Percentiles rank a stretch among this genome's conserved stretches.
Conservation (phyloP, 164 flowering plant species). For the Dillenia suffruticosa region DNA sequence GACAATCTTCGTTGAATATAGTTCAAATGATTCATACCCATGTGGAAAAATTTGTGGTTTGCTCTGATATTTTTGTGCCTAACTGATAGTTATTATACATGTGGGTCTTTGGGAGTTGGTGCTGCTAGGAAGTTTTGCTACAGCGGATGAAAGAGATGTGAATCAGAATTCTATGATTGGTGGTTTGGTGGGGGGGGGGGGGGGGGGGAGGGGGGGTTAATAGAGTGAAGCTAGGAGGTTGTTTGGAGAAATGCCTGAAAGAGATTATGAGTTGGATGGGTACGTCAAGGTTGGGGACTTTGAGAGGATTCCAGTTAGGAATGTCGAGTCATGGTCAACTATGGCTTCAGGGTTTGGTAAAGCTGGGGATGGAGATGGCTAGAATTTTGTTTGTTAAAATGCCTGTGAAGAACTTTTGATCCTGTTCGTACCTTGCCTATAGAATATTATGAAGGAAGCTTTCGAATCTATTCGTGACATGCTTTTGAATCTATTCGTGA, state of each 20-base stretch:
- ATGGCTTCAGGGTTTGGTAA: constrained; percentile 61
- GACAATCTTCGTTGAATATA: constrained; percentile 18
- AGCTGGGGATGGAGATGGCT: constrained; percentile 73
- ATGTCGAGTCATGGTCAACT: constrained; percentile 83
- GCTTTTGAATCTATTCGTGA: constrained; percentile 39
- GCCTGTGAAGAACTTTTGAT: constrained; percentile 66
- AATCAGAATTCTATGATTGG: constrained; percentile 71
- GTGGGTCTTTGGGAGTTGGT: constrained; percentile 44
- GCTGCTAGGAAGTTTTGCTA: constrained; percentile 45
- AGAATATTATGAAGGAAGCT: constrained; percentile 46
- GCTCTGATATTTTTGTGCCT: constrained; percentile 64
- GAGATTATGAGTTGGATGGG: constrained; percentile 68
- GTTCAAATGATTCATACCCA: constrained; percentile 67
- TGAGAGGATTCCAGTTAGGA: constrained; percentile 64
- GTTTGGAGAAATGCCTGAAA: constrained; percentile 82
- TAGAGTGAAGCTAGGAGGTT: constrained; percentile 42
- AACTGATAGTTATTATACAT: constrained; percentile 55
- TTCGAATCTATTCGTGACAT: constrained; percentile 36
- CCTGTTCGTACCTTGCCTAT: constrained; percentile 39
- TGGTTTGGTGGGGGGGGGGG: constrained; percentile 49
- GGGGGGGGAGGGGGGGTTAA: too few species aligned
- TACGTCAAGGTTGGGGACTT: constrained; percentile 70
- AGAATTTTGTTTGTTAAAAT: constrained; percentile 63
- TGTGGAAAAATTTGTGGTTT: constrained; percentile 54
- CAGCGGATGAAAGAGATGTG: constrained; percentile 63